Base-by-base conservation (phyloP, 192 early-diverging fungal genomes). In the Rhizoclosmatium globosum region DNA sequence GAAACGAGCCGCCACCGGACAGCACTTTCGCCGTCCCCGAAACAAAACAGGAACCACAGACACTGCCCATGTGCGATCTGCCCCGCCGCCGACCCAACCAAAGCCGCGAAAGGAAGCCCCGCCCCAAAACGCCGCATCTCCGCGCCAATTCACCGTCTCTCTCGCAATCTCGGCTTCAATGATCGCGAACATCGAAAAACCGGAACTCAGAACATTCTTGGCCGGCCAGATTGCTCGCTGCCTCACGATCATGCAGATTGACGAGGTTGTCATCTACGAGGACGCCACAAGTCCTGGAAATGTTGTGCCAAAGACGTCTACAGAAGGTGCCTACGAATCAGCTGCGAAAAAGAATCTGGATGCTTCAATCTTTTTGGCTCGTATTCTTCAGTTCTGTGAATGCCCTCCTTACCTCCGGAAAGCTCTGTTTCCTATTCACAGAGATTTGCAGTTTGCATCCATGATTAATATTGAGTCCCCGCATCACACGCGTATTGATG, bases 351-450 rank as follows among this genome's bases (percentile, higher is more conserved):
- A 78, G 44, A 78, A 84, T 56, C 68, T 82, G 7, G 88, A 93
- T 68, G 82, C 89, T 6, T 84, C 87, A 65, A 46, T 87, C n/a
- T 93, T 93, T 68, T 80, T 93, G 71, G 90, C 90, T 4, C 84
- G 90, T 21, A 83, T 91, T 17, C 82, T 93, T 47, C 91, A 92
- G 76, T 92, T 91, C 65, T 84, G 92, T 60, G 92, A 93, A 83
- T 88, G 89, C 39, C 92, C 92, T 23, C 90, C 91, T 76, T 92
- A 93, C 77, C 79, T 93, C 44, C 86, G 92, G 21, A 92, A 91
- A 42, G 81, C 83, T 19, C 75, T 93, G 7, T 89, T 93, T 78
- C 92, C 92, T n/a, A 83, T 92, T 41, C 89, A 88, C 71, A 78
- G 84, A 38, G 91, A 92, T 71, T 77, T 93, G 53, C 86, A 86